Conservation (phyloP, 1,284 basidiomycete genomes). For the Pseudozyma sp. region DNA sequence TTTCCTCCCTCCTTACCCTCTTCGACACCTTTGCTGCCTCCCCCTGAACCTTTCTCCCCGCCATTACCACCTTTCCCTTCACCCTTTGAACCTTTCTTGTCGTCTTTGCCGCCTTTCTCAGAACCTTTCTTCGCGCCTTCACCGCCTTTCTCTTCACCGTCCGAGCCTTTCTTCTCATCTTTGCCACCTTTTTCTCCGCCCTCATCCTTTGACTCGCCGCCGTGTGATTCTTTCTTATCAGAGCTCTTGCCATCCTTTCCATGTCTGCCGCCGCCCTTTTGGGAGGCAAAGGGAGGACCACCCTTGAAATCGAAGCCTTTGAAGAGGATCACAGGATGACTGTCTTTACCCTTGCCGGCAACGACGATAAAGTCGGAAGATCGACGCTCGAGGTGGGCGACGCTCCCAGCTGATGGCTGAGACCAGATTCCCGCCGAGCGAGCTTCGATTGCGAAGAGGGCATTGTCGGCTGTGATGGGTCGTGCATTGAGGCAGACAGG, state of each 20-base stretch:
- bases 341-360: conserved; percentile 13
- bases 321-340: conserved; percentile 3
- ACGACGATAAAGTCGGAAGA: conserved; percentile 22
- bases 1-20: background rate
- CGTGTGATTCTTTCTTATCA: conserved; percentile 8
- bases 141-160: background rate
- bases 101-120: background rate
- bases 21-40: background rate
- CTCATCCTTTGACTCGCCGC: conserved; percentile 2
- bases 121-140: conserved; percentile 11
- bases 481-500: conserved; percentile 21
- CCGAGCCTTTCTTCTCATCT: background rate
- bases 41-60: background rate
- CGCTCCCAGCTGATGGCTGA: background rate
- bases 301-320: conserved; percentile 21
- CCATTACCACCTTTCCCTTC: background rate
- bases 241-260: conserved; percentile 2
- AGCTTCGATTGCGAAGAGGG: conserved; percentile 1
- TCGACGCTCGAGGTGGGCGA: conserved; percentile 19
- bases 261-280: conserved; percentile 8
- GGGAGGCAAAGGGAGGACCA: conserved; percentile 13
- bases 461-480: conserved; percentile 11
- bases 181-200: background rate
- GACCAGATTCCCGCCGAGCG: conserved; percentile 1
- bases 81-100: background rate